Evolutionary conservation across 306 rosid species (phyloP).

Genomic region (Sechiopsis laciniata): DNA sequence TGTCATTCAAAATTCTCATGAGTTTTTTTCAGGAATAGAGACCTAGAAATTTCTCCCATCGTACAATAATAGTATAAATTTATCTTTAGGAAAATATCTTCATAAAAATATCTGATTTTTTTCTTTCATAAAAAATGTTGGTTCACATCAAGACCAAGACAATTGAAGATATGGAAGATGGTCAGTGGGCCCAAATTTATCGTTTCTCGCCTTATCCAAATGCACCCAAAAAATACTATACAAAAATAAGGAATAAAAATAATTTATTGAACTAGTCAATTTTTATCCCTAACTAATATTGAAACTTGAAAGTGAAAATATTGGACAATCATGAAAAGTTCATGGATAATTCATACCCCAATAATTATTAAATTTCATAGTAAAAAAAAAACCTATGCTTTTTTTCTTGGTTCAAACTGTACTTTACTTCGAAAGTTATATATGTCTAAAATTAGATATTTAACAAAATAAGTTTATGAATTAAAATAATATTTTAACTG

Average conservation of each 20-base stretch:
- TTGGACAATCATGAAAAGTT: no score
- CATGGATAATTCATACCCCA: no score
- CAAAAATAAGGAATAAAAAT: not conserved
- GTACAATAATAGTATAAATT: not conserved
- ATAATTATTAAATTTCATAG: no score
- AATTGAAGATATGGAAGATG: not conserved
- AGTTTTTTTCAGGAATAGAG: no score
- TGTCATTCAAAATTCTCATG: no score
- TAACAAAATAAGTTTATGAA: no score
- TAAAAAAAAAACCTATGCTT: no score
- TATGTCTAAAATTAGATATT: no score
- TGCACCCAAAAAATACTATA: not conserved
- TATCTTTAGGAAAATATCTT: not conserved
- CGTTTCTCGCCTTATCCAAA: constrained; percentile 5
- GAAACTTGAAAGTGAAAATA: not conserved
- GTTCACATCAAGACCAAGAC: not conserved
- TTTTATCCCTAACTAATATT: not conserved
- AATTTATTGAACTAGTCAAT: not conserved
- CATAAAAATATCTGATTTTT: not conserved
- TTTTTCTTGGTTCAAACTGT: no score
- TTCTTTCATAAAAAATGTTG: no score
- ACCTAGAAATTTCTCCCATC: not conserved
- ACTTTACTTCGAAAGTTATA: no score
- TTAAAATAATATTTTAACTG: no score
- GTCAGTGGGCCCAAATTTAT: not conserved